Evolutionary conservation across 192 early-diverging fungal species (phyloP), one percentile per base, ranked within the genome.

Genomic region (Backusella australiensis): DNA sequence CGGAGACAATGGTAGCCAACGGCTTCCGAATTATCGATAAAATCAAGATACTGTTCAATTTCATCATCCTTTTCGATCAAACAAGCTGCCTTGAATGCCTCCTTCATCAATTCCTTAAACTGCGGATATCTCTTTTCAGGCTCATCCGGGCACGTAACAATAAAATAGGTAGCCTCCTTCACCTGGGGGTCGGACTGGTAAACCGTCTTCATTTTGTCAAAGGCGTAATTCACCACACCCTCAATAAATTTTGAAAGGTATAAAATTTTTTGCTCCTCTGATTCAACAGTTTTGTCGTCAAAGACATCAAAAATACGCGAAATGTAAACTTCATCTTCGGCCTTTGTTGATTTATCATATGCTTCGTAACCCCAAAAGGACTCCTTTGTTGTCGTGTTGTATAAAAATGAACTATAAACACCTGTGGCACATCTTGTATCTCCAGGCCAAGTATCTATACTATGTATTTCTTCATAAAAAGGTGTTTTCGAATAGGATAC

Each of bases 331-430:
- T 63, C 56, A 12, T 63, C 11, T 12, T 63, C 23, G 9, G 56
- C 21, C 11, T 23, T 12, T 8, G 56, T 63, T 29, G 56, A 26
- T 26, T 63, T 63, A 4, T 26, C 56, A 11, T 26, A 63, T 4
- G 56, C 56, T 63, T 63, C 56, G 11, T 63, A 63, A 12, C 56
- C 56, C 56, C 56, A 63, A 63, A 63, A 63, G 26, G 23, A 63
- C 26, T 63, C 56, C 1, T 29, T 29, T 63, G 56, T 63, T 26
- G 56, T 63, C 21, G 19, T 26, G 23, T 63, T 63, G 26, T 63
- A 29, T 63, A 63, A 12, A 14, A 63, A 63, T 14, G 56, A 90
- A 86, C 81, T 93, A 94, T 84, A 97, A 98, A 93, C 95, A 97
- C 90, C 84, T 95, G 82, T 95, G 95, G 73, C 95, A 11, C 56